Conservation (phyloP, 2,329 filamentous ascomycete species). For the Corniculantispora saksenae region DNA sequence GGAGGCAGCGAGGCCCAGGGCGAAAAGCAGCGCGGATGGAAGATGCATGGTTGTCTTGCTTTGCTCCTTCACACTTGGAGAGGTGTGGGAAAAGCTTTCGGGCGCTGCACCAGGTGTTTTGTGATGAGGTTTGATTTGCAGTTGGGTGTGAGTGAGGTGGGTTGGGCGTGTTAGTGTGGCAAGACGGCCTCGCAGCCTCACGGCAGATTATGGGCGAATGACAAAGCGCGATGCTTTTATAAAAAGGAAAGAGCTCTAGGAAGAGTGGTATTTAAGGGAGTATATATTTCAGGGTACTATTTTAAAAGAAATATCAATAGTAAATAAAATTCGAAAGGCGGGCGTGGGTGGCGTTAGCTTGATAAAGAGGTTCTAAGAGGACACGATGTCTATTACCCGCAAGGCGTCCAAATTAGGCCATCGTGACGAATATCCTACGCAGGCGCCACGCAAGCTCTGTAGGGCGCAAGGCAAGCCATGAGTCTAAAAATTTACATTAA, state of each 20-base stretch:
- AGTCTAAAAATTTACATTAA: neutral
- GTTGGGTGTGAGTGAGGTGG: neutral
- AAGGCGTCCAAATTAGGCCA: neutral
- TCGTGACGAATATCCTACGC: conserved; percentile 7
- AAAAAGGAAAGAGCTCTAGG: neutral
- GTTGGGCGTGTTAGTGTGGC: neutral
- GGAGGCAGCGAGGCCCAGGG: conserved; percentile 28
- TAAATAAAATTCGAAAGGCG: neutral
- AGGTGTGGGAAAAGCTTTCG: neutral
- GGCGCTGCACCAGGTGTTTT: neutral
- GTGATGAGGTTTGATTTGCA: neutral
- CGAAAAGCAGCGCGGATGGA: conserved; percentile 25
- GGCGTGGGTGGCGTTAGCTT: neutral
- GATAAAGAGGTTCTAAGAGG: conserved; percentile 19
- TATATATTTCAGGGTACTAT: too few species aligned
- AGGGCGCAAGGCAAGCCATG: neutral
- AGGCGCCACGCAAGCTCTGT: conserved; percentile 3
- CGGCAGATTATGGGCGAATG: neutral
- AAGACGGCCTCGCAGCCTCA: neutral
- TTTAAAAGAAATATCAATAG: too few species aligned
- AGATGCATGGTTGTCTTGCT: conserved; percentile 31
- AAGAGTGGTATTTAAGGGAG: neutral
- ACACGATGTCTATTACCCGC: conserved; percentile 28
- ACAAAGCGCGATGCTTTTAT: neutral
- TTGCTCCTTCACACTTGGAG: neutral